phyloP scores from a whole-genome alignment of 495 filamentous ascomycete genomes.

The Neurospora tetrasperma region DNA sequence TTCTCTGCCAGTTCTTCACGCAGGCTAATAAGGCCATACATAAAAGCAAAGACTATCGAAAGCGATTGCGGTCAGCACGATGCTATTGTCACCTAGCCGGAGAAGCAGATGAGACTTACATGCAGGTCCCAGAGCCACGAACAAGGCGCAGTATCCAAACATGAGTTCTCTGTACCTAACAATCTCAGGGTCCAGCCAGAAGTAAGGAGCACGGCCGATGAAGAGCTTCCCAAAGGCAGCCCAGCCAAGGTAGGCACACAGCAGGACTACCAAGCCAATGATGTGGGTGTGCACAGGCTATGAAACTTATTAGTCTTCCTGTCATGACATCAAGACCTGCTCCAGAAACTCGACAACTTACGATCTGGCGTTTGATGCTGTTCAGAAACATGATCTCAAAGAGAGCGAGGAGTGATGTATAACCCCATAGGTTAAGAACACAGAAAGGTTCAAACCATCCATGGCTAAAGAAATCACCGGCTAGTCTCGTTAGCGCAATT shows the following conservation, averaged over 20 bases:
- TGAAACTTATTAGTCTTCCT: not conserved
- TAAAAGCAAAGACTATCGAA: conserved; percentile 29
- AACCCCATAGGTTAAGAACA: conserved; percentile 33
- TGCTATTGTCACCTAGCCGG: not conserved
- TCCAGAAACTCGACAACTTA: conserved; percentile 13
- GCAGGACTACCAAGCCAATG: conserved; percentile 25
- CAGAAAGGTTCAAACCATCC: conserved; percentile 31
- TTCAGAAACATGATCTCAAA: conserved; percentile 38
- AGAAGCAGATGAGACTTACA: conserved; percentile 20
- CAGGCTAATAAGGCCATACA: conserved; percentile 35
- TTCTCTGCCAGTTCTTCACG: conserved; percentile 29
- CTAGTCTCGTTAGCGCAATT: not conserved
- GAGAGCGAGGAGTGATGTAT: conserved; percentile 33
- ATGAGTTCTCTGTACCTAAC: conserved; percentile 25
- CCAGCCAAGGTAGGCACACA: conserved; percentile 37
- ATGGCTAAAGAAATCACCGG: conserved; percentile 20
- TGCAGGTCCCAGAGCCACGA: conserved; percentile 23
- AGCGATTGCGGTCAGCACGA: not conserved
- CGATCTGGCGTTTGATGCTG: conserved; percentile 38
- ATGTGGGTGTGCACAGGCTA: conserved; percentile 31
- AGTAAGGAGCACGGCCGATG: conserved; percentile 37
- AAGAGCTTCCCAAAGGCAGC: conserved; percentile 34
- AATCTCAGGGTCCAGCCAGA: conserved; percentile 36
- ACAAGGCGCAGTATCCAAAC: conserved; percentile 23
- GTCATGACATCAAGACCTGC: not conserved